phyloP scores from a whole-genome alignment of 169 alveolate genomes.

The Eimeria falciformis region DNA sequence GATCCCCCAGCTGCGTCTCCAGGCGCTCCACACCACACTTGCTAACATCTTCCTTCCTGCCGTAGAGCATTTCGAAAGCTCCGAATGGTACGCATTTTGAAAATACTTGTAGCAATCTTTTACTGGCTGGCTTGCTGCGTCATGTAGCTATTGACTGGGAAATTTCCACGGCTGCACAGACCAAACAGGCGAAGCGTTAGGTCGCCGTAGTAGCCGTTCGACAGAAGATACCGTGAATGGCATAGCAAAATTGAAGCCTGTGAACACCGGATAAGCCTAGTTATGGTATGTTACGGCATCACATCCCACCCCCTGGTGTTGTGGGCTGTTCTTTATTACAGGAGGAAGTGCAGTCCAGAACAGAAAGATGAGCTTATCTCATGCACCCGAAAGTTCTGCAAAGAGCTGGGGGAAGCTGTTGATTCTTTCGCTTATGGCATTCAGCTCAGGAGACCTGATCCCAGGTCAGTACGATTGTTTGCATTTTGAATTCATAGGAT shows the following conservation, averaged over 20 bases:
- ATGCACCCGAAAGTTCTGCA: constrained; percentile 80
- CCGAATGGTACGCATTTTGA: constrained; percentile 20
- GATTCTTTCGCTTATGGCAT: constrained; percentile 80
- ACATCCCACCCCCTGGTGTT: too few species aligned
- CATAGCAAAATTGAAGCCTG: too few species aligned
- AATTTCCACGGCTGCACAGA: too few species aligned
- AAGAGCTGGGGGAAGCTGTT: constrained; percentile 81
- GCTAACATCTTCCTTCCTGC: constrained; percentile 83
- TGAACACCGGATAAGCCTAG: too few species aligned
- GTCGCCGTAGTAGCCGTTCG: too few species aligned
- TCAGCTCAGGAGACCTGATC: constrained; percentile 72
- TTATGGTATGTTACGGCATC: too few species aligned
- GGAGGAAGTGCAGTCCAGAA: constrained; percentile 82
- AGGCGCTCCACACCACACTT: constrained; percentile 84
- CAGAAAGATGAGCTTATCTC: constrained; percentile 73
- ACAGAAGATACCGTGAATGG: too few species aligned
- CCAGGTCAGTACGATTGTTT: constrained; percentile 36
- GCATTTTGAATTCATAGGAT: too few species aligned
- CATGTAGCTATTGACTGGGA: not conserved
- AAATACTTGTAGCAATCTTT: not conserved
- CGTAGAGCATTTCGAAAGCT: constrained; percentile 63
- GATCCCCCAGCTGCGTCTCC: constrained; percentile 85
- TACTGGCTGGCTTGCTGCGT: not conserved
- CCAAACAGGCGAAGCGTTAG: too few species aligned
- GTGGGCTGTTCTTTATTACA: not conserved